These are phyloP conservation scores for Globisporangium spiculum DNA, from an alignment of 352 stramenopile species.

Conservation along the genomic window DNA sequence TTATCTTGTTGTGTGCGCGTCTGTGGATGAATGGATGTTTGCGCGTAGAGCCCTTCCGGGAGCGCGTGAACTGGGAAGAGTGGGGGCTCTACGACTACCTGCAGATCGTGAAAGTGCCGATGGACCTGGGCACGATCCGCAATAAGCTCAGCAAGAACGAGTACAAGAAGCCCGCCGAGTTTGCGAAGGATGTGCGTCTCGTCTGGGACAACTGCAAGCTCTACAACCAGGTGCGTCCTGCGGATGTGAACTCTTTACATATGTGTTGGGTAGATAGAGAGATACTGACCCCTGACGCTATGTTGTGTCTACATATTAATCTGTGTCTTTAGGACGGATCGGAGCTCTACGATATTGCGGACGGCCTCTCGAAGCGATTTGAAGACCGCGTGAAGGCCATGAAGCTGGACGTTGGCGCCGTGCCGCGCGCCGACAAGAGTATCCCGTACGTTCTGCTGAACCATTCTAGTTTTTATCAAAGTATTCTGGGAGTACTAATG, in stretches of 20 bases:
- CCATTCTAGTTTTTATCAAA: not conserved
- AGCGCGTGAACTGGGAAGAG: constrained; percentile 89
- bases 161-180: constrained; percentile 83
- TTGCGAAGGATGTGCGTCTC: constrained; percentile 81
- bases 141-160: constrained; percentile 73
- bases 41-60: constrained; percentile 65
- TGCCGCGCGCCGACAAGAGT: constrained; percentile 57
- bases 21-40: not conserved
- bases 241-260: not conserved
- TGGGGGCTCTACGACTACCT: constrained; percentile 91
- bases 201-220: constrained; percentile 87
- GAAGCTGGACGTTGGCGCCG: constrained; percentile 75
- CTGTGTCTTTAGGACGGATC: constrained; percentile 59
- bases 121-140: constrained; percentile 90
- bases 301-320: not conserved
- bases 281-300: not conserved
- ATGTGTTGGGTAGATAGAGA: not conserved
- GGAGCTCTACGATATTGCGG: constrained; percentile 81
- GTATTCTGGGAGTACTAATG: too few relatives aligned
- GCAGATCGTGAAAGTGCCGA: constrained; percentile 89
- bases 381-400: constrained; percentile 83
- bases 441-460: constrained; percentile 46
- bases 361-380: constrained; percentile 86
- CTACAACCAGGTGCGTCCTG: constrained; percentile 60
- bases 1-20: not conserved